These are phyloP conservation scores for Ascosphaera acerosa DNA, from an alignment of 2,329 filamentous ascomycete genomes.

Conservation along the genomic window DNA sequence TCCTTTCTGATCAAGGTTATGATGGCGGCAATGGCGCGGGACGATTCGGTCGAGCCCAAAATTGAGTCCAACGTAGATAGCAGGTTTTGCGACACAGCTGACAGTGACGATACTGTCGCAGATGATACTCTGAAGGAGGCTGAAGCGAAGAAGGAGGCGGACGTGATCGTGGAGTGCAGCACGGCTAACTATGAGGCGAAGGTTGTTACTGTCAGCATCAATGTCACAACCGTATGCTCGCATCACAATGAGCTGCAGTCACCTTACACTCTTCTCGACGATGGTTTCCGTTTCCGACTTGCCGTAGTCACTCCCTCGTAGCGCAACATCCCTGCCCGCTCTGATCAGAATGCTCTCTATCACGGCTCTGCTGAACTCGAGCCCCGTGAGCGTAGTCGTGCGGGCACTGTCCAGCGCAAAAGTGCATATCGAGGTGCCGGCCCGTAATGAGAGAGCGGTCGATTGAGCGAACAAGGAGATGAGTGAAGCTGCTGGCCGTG, in stretches of 20 bases:
- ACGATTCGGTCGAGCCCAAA: conserved; percentile 24
- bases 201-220: conserved; percentile 6
- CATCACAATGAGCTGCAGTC: too few species aligned
- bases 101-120: conserved; percentile 18
- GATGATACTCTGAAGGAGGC: conserved; percentile 22
- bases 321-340: conserved; percentile 20
- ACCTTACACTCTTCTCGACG: conserved; percentile 21
- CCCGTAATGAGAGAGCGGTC: conserved; percentile 19
- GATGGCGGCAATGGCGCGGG: conserved; percentile 23
- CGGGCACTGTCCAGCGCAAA: conserved; percentile 20
- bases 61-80: conserved; percentile 22
- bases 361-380: conserved; percentile 20
- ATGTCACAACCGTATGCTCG: too few species aligned
- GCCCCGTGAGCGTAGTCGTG: conserved; percentile 19
- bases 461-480: conserved; percentile 21
- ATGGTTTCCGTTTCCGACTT: conserved; percentile 19
- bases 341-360: conserved; percentile 20
- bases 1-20: conserved; percentile 22
- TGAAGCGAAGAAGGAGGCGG: conserved; percentile 22
- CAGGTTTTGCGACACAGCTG: conserved; percentile 19
- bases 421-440: conserved; percentile 20
- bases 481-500: conserved; percentile 18
- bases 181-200: conserved; percentile 19
- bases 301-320: conserved; percentile 23
- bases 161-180: conserved; percentile 21